phyloP scores from a whole-genome alignment of 140 eudicot species.

The Cichorium intybus region DNA sequence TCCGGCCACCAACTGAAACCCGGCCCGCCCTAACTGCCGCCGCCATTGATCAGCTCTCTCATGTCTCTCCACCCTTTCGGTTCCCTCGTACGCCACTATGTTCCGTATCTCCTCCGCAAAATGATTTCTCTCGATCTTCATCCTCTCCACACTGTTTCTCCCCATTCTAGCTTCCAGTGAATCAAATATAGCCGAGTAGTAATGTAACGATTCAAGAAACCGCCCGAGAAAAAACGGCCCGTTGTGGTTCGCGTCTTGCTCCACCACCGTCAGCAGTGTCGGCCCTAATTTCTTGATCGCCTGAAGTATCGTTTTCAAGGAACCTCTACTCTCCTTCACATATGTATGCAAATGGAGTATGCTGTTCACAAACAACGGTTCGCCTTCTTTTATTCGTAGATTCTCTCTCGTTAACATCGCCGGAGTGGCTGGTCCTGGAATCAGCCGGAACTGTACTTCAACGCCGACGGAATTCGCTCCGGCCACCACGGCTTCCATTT shows the following conservation, averaged over 20 bases:
- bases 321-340: slow-evolving; percentile 66
- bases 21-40: slow-evolving; percentile 63
- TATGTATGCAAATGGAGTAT: slow-evolving; percentile 61
- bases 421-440: slow-evolving; percentile 46
- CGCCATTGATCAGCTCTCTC: slow-evolving; percentile 83
- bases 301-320: slow-evolving; percentile 58
- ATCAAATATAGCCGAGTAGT: slow-evolving; percentile 78
- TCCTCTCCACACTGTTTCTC: slow-evolving; percentile 42
- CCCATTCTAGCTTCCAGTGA: slow-evolving; percentile 61
- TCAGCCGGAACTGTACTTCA: slow-evolving; percentile 29
- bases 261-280: slow-evolving; percentile 58
- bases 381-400: slow-evolving; percentile 45
- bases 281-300: slow-evolving; percentile 63
- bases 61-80: slow-evolving; percentile 66
- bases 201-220: slow-evolving; percentile 74
- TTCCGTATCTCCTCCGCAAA: slow-evolving; percentile 66
- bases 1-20: slow-evolving; percentile 57
- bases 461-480: slow-evolving; percentile 49
- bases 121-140: slow-evolving; percentile 56
- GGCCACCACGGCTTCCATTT: slow-evolving; percentile 29
- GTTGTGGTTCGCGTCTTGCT: slow-evolving; percentile 83
- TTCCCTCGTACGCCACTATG: slow-evolving; percentile 72
- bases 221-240: slow-evolving; percentile 83
- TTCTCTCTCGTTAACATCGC: slow-evolving; percentile 46
- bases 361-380: slow-evolving; percentile 54